Percentiles rank a stretch among this genome's conserved stretches.
Conservation (phyloP, 208 protist species). For the Angomonas desouzai region DNA sequence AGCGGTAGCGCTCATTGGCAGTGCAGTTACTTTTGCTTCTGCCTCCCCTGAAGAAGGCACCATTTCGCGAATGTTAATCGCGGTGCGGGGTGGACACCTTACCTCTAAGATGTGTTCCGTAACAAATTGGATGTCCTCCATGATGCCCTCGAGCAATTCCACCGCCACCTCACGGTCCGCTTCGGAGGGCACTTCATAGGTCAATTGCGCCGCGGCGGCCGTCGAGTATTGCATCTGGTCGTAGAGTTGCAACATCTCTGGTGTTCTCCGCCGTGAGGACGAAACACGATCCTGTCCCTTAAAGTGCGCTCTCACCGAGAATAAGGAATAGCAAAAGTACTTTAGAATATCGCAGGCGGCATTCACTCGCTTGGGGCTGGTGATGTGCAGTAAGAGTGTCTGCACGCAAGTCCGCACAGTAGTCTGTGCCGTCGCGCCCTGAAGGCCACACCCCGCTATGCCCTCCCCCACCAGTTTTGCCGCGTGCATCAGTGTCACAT, state of each 20-base stretch:
- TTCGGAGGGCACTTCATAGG: slow-evolving; percentile 21
- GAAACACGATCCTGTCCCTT: neutral
- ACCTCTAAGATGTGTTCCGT: slow-evolving; percentile 11
- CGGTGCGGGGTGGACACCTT: neutral
- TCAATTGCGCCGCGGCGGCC: slow-evolving; percentile 19
- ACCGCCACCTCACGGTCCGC: slow-evolving; percentile 19
- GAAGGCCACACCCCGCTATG: slow-evolving; percentile 10
- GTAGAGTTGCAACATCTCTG: neutral
- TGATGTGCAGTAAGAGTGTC: slow-evolving; percentile 14
- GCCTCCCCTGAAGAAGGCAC: neutral
- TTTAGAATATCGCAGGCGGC: slow-evolving; percentile 1
- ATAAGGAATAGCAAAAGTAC: neutral
- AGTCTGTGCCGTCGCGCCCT: slow-evolving; percentile 1
- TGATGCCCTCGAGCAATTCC: slow-evolving; percentile 20
- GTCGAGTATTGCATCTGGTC: slow-evolving; percentile 23
- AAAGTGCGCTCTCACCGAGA: neutral
- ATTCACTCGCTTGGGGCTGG: slow-evolving; percentile 12
- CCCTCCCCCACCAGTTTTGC: slow-evolving; percentile 35
- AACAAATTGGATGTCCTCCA: slow-evolving; percentile 28
- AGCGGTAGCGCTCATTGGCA: slow-evolving; percentile 18
- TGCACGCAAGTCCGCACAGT: slow-evolving; percentile 13
- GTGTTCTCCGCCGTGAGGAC: neutral
- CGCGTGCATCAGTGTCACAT: slow-evolving; percentile 35
- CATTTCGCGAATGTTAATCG: neutral
- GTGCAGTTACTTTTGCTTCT: neutral